Percentiles rank a stretch among this genome's conserved stretches.
Evolutionary conservation across 177 flowering plant genomes (phyloP).

Genomic region (Vitis hybrid): DNA sequence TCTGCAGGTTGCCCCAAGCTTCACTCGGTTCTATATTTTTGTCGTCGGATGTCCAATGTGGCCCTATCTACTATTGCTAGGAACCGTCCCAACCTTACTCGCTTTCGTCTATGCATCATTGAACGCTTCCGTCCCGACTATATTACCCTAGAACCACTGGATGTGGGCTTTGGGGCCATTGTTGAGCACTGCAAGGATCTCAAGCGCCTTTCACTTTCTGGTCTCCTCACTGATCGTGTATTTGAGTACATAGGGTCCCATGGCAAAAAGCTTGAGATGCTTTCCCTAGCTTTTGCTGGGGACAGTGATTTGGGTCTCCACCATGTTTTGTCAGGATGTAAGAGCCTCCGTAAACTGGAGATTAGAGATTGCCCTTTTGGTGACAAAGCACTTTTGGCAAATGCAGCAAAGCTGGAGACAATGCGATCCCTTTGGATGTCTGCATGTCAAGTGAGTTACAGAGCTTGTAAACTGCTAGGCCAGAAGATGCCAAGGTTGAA

Average conservation of each 20-base stretch:
- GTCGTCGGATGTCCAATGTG: constrained; percentile 81
- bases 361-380: constrained; percentile 95
- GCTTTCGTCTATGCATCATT: constrained; percentile 82
- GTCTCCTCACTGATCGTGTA: constrained; percentile 77
- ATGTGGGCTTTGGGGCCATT: constrained; percentile 86
- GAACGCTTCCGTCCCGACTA: constrained; percentile 76
- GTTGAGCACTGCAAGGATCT: constrained; percentile 80
- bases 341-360: constrained; percentile 82
- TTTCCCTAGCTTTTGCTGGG: constrained; percentile 90
- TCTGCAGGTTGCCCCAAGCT: constrained; percentile 86
- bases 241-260: constrained; percentile 75
- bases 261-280: constrained; percentile 84
- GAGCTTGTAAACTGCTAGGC: constrained; percentile 79
- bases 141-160: constrained; percentile 77
- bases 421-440: constrained; percentile 99
- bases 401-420: constrained; percentile 89
- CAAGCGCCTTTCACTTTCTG: constrained; percentile 78
- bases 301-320: constrained; percentile 83
- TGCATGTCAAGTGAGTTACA: constrained; percentile 73
- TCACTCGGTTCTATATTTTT: constrained; percentile 81
- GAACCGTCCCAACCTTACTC: constrained; percentile 65
- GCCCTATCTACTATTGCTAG: constrained; percentile 69
- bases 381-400: constrained; percentile 78
- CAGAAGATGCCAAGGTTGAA: constrained; percentile 79
- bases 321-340: constrained; percentile 79